Conservation (phyloP, 1,139 yeast genomes). For the Suhomyces chickasaworum region DNA sequence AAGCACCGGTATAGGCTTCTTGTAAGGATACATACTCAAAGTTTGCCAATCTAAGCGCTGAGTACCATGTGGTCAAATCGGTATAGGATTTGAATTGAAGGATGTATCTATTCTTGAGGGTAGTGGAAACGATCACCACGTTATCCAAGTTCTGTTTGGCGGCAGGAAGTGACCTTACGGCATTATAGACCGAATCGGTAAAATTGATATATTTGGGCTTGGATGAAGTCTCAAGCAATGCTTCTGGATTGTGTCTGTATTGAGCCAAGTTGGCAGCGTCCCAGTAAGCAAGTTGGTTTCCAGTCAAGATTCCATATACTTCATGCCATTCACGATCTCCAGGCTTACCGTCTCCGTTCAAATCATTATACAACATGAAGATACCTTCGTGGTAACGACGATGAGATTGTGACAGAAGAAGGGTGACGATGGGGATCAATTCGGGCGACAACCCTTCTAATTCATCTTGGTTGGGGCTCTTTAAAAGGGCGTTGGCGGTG, state of each 20-base stretch:
- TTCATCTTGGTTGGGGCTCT: slow-evolving; percentile 1
- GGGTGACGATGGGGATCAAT: slow-evolving; percentile 71
- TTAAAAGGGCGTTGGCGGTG: background rate
- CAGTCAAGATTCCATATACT: slow-evolving; percentile 87
- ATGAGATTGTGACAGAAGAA: slow-evolving; percentile 70
- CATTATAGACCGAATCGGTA: slow-evolving; percentile 85
- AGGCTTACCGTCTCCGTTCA: slow-evolving; percentile 83
- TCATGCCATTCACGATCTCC: slow-evolving; percentile 86
- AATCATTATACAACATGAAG: slow-evolving; percentile 69
- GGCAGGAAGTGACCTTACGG: slow-evolving; percentile 62
- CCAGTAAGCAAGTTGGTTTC: slow-evolving; percentile 92
- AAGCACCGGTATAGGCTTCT: slow-evolving; percentile 94
- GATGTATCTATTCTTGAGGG: slow-evolving; percentile 82
- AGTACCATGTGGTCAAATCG: slow-evolving; percentile 67
- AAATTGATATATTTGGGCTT: slow-evolving; percentile 91
- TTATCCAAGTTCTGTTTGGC: slow-evolving; percentile 68
- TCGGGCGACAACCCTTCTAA: slow-evolving; percentile 56
- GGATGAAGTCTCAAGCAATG: slow-evolving; percentile 54
- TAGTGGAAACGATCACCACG: slow-evolving; percentile 85
- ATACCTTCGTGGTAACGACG: slow-evolving; percentile 76
- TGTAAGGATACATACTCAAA: slow-evolving; percentile 82
- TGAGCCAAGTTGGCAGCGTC: slow-evolving; percentile 75
- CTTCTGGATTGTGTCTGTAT: slow-evolving; percentile 50
- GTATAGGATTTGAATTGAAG: slow-evolving; percentile 69
- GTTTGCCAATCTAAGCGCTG: slow-evolving; percentile 76